These are phyloP conservation scores for Mrakia hoshinonis DNA, from an alignment of 768 basidiomycete species.

Conservation along the genomic window DNA sequence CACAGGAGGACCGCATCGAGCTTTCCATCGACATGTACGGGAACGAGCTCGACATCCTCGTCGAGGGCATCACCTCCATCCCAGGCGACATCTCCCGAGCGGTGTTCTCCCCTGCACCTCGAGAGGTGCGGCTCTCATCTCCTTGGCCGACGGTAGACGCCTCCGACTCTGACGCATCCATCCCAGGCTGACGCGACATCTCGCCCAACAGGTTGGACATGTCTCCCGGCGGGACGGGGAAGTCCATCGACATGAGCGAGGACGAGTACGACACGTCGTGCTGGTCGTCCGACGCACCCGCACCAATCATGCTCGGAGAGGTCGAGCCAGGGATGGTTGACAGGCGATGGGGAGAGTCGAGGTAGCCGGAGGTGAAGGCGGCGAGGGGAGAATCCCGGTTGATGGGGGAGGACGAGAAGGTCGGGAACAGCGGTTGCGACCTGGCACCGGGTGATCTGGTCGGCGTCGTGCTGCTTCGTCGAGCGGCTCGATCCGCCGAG, in stretches of 20 bases:
- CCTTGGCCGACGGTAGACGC: not conserved
- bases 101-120: not conserved
- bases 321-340: constrained; percentile 5
- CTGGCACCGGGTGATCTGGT: not conserved
- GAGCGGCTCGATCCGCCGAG: not conserved
- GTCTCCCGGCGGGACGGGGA: constrained; percentile 11
- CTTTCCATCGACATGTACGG: constrained; percentile 18
- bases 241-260: constrained; percentile 12
- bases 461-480: not conserved
- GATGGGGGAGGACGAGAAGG: not conserved
- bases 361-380: not conserved
- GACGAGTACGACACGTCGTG: constrained; percentile 5
- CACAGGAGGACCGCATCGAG: not conserved
- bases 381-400: not conserved
- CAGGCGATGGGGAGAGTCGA: not conserved
- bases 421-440: not conserved
- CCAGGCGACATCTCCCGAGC: not conserved
- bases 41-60: constrained; percentile 11
- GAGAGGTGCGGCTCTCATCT: not conserved
- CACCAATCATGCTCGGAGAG: not conserved
- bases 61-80: not conserved
- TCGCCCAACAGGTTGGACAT: constrained; percentile 18
- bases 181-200: constrained; percentile 2
- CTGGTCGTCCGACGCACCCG: not conserved
- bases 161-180: not conserved